Conservation (phyloP, 176 grass and related monocot species). For the Areca catechu region DNA sequence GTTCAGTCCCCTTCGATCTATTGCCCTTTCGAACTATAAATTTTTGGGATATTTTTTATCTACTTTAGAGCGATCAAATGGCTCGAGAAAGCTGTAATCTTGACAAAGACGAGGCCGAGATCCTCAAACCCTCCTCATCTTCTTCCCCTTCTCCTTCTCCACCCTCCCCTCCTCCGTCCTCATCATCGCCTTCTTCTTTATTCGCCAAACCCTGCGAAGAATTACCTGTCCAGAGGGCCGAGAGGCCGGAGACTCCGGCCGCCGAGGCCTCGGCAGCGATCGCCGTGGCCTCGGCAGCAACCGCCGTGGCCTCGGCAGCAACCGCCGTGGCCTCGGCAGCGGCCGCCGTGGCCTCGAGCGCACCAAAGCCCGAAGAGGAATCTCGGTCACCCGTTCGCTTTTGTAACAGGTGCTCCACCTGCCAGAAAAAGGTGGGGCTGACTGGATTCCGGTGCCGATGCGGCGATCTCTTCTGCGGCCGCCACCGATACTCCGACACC, state of each 20-base stretch:
- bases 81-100: slow-evolving; percentile 11
- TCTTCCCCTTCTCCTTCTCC: slow-evolving; percentile 1
- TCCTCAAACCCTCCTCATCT: slow-evolving; percentile 7
- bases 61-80: neutral
- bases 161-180: neutral
- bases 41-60: neutral
- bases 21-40: neutral
- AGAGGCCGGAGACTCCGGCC: neutral
- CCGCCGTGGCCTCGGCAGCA: neutral
- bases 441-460: slow-evolving; percentile 12
- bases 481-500: slow-evolving; percentile 3
- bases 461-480: slow-evolving; percentile 7
- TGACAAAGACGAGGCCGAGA: slow-evolving; percentile 14
- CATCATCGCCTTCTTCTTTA: neutral
- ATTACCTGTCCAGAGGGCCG: neutral
- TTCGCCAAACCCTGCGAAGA: slow-evolving; percentile 3
- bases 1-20: too few species aligned
- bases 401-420: slow-evolving; percentile 10
- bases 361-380: neutral
- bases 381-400: neutral
- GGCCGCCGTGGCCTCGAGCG: neutral
- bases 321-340: neutral
- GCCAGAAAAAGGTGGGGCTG: slow-evolving; percentile 11
- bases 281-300: neutral
- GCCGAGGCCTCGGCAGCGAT: neutral